These are phyloP conservation scores for Guadua angustifolia DNA, from an alignment of 176 grass and related monocot genomes.

Conservation along the genomic window DNA sequence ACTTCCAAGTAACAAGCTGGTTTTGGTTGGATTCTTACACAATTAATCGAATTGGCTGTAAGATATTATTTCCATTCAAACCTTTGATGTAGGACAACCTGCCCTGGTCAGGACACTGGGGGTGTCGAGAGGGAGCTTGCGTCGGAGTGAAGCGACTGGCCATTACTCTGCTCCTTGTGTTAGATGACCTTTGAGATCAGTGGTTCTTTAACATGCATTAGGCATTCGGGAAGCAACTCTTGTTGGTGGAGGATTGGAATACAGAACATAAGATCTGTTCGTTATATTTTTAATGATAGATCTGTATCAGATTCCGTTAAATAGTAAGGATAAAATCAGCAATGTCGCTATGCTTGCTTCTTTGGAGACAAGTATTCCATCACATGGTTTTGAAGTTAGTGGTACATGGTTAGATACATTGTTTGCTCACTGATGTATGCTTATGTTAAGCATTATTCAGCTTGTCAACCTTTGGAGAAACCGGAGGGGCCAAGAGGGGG, in stretches of 20 bases:
- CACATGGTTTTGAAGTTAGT: slow-evolving; percentile 41
- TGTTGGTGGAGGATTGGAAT: slow-evolving; percentile 42
- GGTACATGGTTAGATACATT: slow-evolving; percentile 52
- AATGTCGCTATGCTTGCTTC: slow-evolving; percentile 58
- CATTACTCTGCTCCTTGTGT: slow-evolving; percentile 30
- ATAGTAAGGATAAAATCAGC: slow-evolving; percentile 49
- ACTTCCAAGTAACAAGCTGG: slow-evolving; percentile 50
- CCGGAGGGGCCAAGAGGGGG: slow-evolving; percentile 46
- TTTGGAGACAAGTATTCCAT: slow-evolving; percentile 62
- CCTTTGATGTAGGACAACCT: slow-evolving; percentile 45
- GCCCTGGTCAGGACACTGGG: slow-evolving; percentile 36
- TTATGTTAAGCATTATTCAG: slow-evolving; percentile 51
- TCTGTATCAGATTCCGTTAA: slow-evolving; percentile 60
- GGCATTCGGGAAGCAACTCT: slow-evolving; percentile 50
- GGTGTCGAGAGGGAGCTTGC: slow-evolving; percentile 15
- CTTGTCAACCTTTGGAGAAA: slow-evolving; percentile 58
- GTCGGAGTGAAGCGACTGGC: slow-evolving; percentile 44
- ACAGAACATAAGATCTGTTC: slow-evolving; percentile 36
- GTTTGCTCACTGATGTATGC: slow-evolving; percentile 43
- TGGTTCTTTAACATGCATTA: slow-evolving; percentile 44
- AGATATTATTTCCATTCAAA: slow-evolving; percentile 53
- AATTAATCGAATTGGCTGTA: slow-evolving; percentile 42
- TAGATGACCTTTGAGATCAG: slow-evolving; percentile 33
- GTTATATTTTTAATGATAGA: slow-evolving; percentile 40
- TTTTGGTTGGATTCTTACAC: slow-evolving; percentile 48